Percentiles rank a stretch among this genome's conserved stretches.
Conservation (phyloP, 2,329 filamentous ascomycete species). For the Sporothrix variecibatus region DNA sequence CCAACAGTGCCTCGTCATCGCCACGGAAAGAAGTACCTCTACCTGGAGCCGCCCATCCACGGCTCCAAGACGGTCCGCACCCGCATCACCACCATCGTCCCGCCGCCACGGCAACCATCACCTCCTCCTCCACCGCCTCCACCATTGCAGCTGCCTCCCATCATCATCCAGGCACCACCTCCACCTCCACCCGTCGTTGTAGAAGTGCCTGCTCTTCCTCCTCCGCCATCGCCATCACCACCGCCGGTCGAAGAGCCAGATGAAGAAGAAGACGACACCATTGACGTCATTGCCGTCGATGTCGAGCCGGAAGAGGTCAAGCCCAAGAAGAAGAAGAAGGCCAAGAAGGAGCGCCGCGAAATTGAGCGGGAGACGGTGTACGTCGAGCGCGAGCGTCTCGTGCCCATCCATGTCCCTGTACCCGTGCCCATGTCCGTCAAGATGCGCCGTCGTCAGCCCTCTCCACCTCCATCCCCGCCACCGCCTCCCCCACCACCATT, state of each 20-base stretch:
- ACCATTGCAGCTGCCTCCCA: constrained; percentile 31
- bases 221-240: constrained; percentile 24
- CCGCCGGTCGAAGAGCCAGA: constrained; percentile 36
- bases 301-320: constrained; percentile 39
- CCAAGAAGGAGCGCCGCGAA: constrained; percentile 26
- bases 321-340: constrained; percentile 26
- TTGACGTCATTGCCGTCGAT: constrained; percentile 49
- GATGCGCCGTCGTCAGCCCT: constrained; percentile 6
- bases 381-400: constrained; percentile 45
- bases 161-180: constrained; percentile 23
- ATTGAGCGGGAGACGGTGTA: constrained; percentile 39
- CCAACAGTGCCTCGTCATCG: constrained; percentile 29
- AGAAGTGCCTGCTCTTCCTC: not conserved
- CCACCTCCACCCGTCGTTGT: not conserved
- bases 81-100: constrained; percentile 44
- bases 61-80: constrained; percentile 42
- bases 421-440: constrained; percentile 20
- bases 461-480: not conserved
- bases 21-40: constrained; percentile 43
- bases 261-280: constrained; percentile 35
- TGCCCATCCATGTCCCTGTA: constrained; percentile 40
- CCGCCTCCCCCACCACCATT: not conserved
- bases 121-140: constrained; percentile 34
- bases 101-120: constrained; percentile 33
- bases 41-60: constrained; percentile 44